Evolutionary conservation across 2,329 filamentous ascomycete genomes (phyloP), one percentile per base, ranked within the genome.

Genomic region (Penicillium sp.): DNA sequence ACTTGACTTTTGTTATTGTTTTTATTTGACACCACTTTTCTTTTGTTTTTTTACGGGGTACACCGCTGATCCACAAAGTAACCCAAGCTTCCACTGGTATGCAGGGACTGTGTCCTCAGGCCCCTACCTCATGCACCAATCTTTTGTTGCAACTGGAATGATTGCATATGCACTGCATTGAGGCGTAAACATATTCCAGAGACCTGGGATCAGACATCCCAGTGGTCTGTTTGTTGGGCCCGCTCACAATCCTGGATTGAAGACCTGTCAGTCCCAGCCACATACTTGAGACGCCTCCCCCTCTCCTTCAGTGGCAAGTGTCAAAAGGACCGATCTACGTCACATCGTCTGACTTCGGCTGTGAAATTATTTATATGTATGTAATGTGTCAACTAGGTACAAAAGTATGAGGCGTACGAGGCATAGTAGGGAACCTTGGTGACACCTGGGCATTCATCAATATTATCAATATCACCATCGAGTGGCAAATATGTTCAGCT

Each of bases 41-140:
- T 34, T 49, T 38, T 27, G 16, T 32, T 14, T 39, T n/a, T 39
- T 32, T 43, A 52, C 40, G 39, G 48, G 36, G 36, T 52, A 52
- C 48, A 39, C 10, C 24, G 31, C 31, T 40, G 49, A 51, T 54
- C 52, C 52, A 34, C 48, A 32, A 47, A 48, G 29, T 53, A 48
- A 53, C 50, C 50, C 27, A 32, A 53, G 45, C 38, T 47, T 7
- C 38, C 18, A 13, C 43, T 62, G 60, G 59, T 62, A 64, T 64
- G 60, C 51, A 63, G 60, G 59, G 57, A 56, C 54, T 38, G 48
- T 42, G 49, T 47, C 32, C 42, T 50, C 45, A 27, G 41, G 50
- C 29, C 51, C 51, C 47, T 50, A 40, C 46, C 27, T 53, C 14
- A 44, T 27, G 40, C 31, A 43, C 31, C 29, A 27, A 18, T 40